Base-by-base conservation (phyloP, 371 early-diverging fungal species). In the Haplosporangium sp. region DNA sequence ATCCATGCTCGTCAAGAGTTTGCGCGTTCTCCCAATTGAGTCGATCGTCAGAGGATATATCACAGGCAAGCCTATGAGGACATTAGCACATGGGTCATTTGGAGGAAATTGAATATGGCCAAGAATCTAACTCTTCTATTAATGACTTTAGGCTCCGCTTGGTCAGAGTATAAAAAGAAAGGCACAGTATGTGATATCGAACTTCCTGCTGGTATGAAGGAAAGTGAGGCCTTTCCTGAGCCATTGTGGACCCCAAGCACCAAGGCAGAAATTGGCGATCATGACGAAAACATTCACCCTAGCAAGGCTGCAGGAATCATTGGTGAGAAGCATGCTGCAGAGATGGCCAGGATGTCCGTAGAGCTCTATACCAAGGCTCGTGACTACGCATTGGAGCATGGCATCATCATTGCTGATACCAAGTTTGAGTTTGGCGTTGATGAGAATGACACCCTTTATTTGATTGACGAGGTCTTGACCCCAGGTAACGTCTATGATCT, bases 381-480 rank as follows among this genome's bases (percentile, higher is more conserved):
- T 58, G 92, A 94, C 60, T 96, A 94, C 71, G 98, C 98, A 11
- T 74, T 85, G 4, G 78, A 84, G 45, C 92, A 88, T 76, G 98
- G 98, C 42, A 97, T 98, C 69, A 96, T 99, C 65, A 97, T 99
- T 86, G 99, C 99, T 11, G 99, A 99, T 76, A 99, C 99, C 60
- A 99, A 99, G 85, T 97, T 99, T 76, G 99, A 99, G 84, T 98
- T 99, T 89, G 99, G 99, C 65, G 90, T 94, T 34, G 96, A 98
- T 84, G 88, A 88, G 58, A 71, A 92, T 37, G 94, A 96, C 64
- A 87, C 84, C 39, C 79, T 98, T 37, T 91, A 93, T 67, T 84
- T 99, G 71, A 93, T 95, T 19, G 99, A 99, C 79, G 99, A 99
- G 85, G 98, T 96, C 20, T 88, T 99, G 75, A 99, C 99, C 2